These are phyloP conservation scores for Vickermania spadyakhi DNA, from an alignment of 208 protist genomes.

Conservation along the genomic window DNA sequence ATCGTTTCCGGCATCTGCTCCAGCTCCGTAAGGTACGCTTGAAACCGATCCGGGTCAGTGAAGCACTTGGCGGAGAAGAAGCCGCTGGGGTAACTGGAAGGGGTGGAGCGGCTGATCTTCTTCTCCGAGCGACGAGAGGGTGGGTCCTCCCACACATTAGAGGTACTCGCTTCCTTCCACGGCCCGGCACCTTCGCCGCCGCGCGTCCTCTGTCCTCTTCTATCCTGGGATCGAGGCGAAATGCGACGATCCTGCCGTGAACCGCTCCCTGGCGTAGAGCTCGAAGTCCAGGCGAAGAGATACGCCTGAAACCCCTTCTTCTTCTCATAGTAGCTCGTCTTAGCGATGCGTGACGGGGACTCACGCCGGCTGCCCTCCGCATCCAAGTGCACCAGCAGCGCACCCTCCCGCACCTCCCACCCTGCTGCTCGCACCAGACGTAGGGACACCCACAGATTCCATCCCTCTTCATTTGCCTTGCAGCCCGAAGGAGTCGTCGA, in stretches of 20 bases:
- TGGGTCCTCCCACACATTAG: background rate
- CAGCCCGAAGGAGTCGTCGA: background rate
- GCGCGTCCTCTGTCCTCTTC: no score
- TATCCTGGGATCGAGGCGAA: background rate
- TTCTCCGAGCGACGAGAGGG: background rate
- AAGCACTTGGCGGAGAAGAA: background rate
- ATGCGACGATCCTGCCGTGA: background rate
- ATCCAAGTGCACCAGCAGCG: background rate
- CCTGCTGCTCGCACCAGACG: background rate
- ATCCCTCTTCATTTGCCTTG: background rate
- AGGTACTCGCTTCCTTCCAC: background rate
- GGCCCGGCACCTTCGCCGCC: no score
- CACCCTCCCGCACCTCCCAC: conserved; percentile 2
- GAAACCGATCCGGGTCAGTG: background rate
- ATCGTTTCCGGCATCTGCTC: background rate
- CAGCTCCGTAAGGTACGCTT: background rate
- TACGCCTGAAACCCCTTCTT: background rate
- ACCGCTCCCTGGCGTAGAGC: background rate
- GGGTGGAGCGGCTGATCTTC: background rate
- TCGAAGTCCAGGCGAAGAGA: background rate
- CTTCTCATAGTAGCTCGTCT: background rate
- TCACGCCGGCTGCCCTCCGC: background rate
- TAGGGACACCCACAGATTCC: conserved; percentile 1
- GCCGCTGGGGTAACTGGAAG: background rate
- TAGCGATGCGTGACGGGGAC: background rate